phyloP scores from a whole-genome alignment of 768 basidiomycete genomes.

The Coprinellus micaceus region DNA sequence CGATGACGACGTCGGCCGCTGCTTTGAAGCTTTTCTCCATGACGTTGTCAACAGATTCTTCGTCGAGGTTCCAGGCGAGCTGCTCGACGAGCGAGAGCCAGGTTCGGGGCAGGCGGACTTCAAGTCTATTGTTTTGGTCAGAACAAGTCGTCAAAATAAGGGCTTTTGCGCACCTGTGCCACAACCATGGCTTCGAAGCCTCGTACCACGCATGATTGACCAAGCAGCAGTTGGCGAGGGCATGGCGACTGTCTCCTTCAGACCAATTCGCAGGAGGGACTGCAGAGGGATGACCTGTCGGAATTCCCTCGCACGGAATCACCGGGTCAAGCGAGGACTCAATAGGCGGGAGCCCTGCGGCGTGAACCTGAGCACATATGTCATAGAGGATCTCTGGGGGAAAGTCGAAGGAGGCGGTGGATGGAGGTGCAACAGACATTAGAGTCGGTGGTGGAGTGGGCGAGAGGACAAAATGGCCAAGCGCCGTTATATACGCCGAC shows the following conservation, averaged over 20 bases:
- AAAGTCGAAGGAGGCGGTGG: slow-evolving; percentile 38
- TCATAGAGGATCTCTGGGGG: slow-evolving; percentile 70
- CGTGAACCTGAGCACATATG: slow-evolving; percentile 71
- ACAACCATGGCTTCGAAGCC: slow-evolving; percentile 86
- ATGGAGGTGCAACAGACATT: slow-evolving; percentile 26
- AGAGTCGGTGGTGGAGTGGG: slow-evolving; percentile 14
- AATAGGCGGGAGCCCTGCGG: slow-evolving; percentile 53
- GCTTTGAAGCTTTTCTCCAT: slow-evolving; percentile 67
- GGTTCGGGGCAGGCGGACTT: slow-evolving; percentile 77
- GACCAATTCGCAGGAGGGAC: slow-evolving; percentile 68
- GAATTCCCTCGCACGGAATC: slow-evolving; percentile 43
- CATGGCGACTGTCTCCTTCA: slow-evolving; percentile 59
- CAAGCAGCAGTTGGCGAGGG: slow-evolving; percentile 68
- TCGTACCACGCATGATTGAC: slow-evolving; percentile 76
- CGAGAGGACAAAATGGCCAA: neutral
- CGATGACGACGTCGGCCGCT: slow-evolving; percentile 60
- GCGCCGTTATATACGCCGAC: slow-evolving; percentile 9
- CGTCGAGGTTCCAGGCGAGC: slow-evolving; percentile 69
- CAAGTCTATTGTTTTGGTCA: slow-evolving; percentile 38
- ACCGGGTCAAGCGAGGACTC: slow-evolving; percentile 70
- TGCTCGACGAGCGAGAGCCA: slow-evolving; percentile 83
- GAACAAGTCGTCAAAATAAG: slow-evolving; percentile 5
- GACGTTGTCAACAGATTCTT: slow-evolving; percentile 58
- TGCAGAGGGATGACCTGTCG: slow-evolving; percentile 70
- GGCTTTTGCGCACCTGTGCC: slow-evolving; percentile 52